Conservation (phyloP, 768 basidiomycete species). For the Auriculariales sp. region DNA sequence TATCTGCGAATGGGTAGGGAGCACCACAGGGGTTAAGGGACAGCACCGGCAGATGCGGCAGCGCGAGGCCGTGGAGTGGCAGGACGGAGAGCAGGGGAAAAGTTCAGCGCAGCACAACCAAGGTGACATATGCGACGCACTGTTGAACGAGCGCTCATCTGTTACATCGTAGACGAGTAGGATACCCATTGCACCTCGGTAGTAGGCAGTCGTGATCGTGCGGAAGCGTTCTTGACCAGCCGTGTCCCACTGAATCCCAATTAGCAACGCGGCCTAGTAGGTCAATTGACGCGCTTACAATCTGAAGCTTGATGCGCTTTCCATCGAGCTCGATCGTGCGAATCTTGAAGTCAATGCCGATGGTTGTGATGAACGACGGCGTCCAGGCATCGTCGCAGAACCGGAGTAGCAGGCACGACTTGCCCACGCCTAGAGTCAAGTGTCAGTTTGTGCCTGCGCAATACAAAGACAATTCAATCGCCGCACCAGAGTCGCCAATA, state of each 20-base stretch:
- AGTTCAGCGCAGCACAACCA: too few species aligned
- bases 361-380: slow-evolving; percentile 97
- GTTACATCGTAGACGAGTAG: slow-evolving; percentile 97
- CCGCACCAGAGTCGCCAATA: slow-evolving; percentile 85
- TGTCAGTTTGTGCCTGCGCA: neutral
- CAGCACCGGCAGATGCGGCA: too few species aligned
- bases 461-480: slow-evolving; percentile 1
- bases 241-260: slow-evolving; percentile 75
- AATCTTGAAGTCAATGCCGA: slow-evolving; percentile 99
- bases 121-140: slow-evolving; percentile 50
- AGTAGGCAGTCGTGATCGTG: slow-evolving; percentile 97
- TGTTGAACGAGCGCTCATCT: slow-evolving; percentile 88
- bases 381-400: slow-evolving; percentile 99
- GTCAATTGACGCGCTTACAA: slow-evolving; percentile 55
- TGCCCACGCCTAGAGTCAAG: slow-evolving; percentile 63
- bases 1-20: slow-evolving; percentile 38
- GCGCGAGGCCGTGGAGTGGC: too few species aligned
- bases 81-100: too few species aligned
- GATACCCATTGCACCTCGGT: slow-evolving; percentile 98
- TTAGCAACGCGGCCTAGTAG: too few species aligned
- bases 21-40: too few species aligned
- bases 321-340: slow-evolving; percentile 96
- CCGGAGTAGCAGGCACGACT: slow-evolving; percentile 87
- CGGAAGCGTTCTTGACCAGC: slow-evolving; percentile 98
- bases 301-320: slow-evolving; percentile 97